These are phyloP conservation scores for Rubia yunnanensis DNA, from an alignment of 257 asterid species.

Conservation along the genomic window DNA sequence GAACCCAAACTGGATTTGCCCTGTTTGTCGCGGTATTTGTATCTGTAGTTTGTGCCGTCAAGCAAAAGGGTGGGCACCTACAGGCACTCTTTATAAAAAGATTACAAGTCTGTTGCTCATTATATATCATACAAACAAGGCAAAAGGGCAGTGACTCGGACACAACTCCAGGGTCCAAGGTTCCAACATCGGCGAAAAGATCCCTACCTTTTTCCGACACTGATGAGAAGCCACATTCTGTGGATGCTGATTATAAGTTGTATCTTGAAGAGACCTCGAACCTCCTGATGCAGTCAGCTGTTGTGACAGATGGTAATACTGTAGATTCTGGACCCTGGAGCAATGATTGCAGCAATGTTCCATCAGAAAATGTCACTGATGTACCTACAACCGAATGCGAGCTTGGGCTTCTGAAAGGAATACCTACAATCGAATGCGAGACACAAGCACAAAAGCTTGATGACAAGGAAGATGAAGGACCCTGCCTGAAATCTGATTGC, in stretches of 20 bases:
- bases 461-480: conserved; percentile 18
- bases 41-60: conserved; percentile 97
- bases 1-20: conserved; percentile 86
- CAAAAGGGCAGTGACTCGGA: conserved; percentile 30
- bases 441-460: not conserved
- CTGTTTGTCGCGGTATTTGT: conserved; percentile 90
- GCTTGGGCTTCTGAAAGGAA: no score
- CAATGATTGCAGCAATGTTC: not conserved
- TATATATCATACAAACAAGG: conserved; percentile 83
- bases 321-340: not conserved
- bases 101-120: conserved; percentile 95
- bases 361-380: not conserved
- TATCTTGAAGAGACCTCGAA: conserved; percentile 17
- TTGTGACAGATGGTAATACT: conserved; percentile 6
- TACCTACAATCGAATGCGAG: no score
- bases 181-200: conserved; percentile 57
- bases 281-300: conserved; percentile 11
- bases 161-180: conserved; percentile 14
- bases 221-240: not conserved
- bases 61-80: conserved; percentile 95
- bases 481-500: no score
- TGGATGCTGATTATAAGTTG: conserved; percentile 5
- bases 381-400: no score
- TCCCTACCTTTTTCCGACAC: conserved; percentile 53
- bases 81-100: conserved; percentile 78